Evolutionary conservation across 2,329 filamentous ascomycete species (phyloP).

Genomic region (Fusarium solani-melongenae): DNA sequence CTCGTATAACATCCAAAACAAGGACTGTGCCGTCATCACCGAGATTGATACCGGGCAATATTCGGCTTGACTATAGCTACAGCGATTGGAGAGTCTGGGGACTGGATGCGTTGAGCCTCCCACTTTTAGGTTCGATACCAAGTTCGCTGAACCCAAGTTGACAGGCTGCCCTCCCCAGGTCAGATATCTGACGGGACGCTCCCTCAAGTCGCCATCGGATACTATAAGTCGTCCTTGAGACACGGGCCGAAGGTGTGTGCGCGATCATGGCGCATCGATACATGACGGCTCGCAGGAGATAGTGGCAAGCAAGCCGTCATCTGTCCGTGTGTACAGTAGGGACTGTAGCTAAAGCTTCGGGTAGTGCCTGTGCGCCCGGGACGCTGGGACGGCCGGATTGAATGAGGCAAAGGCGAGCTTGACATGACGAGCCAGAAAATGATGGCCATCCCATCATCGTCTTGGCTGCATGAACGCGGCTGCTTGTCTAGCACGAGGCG

Average conservation of each 20-base stretch:
- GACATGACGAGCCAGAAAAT: background rate
- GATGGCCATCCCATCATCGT: background rate
- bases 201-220: background rate
- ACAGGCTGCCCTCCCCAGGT: background rate
- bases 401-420: background rate
- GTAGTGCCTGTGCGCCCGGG: constrained; percentile 21
- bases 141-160: background rate
- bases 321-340: constrained; percentile 2
- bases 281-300: constrained; percentile 4
- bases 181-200: background rate
- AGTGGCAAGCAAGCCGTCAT: background rate
- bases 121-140: background rate
- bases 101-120: background rate
- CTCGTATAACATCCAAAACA: constrained; percentile 2
- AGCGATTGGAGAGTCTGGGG: background rate
- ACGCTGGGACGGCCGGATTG: constrained; percentile 8
- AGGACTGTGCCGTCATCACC: background rate
- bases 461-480: constrained; percentile 6
- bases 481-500: constrained; percentile 7
- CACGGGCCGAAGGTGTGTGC: constrained; percentile 20
- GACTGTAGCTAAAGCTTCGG: constrained; percentile 1
- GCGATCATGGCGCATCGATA: constrained; percentile 7
- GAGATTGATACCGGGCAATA: background rate
- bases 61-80: background rate
- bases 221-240: constrained; percentile 10